Conservation (phyloP, 2,329 filamentous ascomycete species). For the Geosmithia flava region DNA sequence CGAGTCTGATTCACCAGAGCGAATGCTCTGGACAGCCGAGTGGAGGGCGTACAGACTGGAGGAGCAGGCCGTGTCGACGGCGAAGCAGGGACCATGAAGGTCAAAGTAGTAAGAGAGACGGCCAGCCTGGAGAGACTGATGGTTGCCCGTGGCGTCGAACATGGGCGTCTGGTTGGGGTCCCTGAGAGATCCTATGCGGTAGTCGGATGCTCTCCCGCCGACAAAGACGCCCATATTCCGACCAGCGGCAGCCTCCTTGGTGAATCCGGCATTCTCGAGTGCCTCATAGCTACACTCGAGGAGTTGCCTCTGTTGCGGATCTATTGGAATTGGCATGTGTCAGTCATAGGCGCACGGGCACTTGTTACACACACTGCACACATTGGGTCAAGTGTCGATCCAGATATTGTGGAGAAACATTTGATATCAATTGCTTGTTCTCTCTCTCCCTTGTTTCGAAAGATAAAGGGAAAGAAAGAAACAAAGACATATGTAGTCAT, state of each 20-base stretch:
- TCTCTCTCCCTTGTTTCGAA: no score
- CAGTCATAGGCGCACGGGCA: no score
- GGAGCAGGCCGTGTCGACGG: slow-evolving; percentile 37
- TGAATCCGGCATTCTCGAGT: slow-evolving; percentile 37
- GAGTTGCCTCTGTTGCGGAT: slow-evolving; percentile 39
- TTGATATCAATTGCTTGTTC: no score
- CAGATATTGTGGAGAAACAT: no score
- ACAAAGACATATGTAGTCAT: no score
- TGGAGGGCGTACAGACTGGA: slow-evolving; percentile 33
- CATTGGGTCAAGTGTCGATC: no score
- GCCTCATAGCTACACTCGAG: slow-evolving; percentile 42
- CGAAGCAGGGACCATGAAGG: slow-evolving; percentile 36
- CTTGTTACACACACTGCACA: no score
- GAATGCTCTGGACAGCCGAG: slow-evolving; percentile 31
- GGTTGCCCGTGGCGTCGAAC: slow-evolving; percentile 1
- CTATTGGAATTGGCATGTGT: slow-evolving; percentile 10
- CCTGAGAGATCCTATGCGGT: slow-evolving; percentile 29
- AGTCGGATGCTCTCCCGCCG: slow-evolving; percentile 34
- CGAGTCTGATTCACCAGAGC: slow-evolving; percentile 13
- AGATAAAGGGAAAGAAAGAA: no score
- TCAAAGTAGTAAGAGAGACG: slow-evolving; percentile 41
- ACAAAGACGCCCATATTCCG: slow-evolving; percentile 37
- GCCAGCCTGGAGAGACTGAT: slow-evolving; percentile 34
- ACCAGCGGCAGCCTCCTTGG: slow-evolving; percentile 32
- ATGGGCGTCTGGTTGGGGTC: slow-evolving; percentile 33